Evolutionary conservation across 768 basidiomycete genomes (phyloP), one percentile per base, ranked within the genome.

Genomic region (Agrocybe pediades): DNA sequence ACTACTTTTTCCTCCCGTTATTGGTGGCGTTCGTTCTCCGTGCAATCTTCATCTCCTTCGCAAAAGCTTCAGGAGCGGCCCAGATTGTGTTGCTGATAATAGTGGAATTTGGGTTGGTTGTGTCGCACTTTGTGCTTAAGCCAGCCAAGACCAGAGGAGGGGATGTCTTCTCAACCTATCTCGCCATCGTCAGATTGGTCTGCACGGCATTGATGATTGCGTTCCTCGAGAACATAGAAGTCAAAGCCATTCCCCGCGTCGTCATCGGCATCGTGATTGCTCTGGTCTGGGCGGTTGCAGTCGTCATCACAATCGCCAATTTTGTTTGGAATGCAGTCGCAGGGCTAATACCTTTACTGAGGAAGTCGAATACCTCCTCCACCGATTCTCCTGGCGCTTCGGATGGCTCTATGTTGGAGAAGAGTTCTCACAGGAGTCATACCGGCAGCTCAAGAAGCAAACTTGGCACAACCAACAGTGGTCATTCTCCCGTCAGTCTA

Each of bases 241-340:
- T 95, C 27, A 71, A 76, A 16, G 77, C 93, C 36, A 96, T 96
- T 60, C 86, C 90, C 1, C 83, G 93, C 17, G 88, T 90, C 1
- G 86, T 82, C 27, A 86, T 97, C 51, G 93, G 92, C 19, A 78
- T 90, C 52, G 79, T 92, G 56, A 77, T 84, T 33, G 83, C 86
- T 11, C 82, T 88, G 26, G 75, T 93, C 30, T 88, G 84, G 66
- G 87, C 88, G 13, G 71, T 91, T 33, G 80, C 90, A 0, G 78
- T 90, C 25, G 55, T 95, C 42, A 69, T 92, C 51, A 76, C 90
- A 62, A 80, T 90, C 65, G 59, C 87, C 63, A 92, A 91, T 62
- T 71, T 85, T 41, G 58, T 84, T 41, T 70, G 84, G 68, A 82
- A 88, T 60, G 63, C 74, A 49, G 71, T 73, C 25, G 52, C 79